Evolutionary conservation across 164 flowering plant species (phyloP).

Genomic region (Malania oleifera): DNA sequence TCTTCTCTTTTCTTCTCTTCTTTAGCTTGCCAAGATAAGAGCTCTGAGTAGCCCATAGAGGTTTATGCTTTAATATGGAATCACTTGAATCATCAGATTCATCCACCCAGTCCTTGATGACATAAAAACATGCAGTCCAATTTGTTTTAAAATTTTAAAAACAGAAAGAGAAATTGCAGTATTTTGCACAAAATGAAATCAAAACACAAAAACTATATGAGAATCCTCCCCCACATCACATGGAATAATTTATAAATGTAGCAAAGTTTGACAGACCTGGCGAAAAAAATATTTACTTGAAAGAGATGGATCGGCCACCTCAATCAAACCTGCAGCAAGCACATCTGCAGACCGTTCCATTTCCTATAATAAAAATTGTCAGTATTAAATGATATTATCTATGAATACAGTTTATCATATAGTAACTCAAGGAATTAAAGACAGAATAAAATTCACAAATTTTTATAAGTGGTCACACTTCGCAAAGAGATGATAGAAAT

Average conservation of each 20-base stretch:
- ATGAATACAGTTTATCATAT: neutral
- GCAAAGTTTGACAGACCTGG: conserved; percentile 52
- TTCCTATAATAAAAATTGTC: conserved; percentile 49
- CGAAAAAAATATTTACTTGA: conserved; percentile 81
- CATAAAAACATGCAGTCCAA: conserved; percentile 4
- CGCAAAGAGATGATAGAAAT: no score
- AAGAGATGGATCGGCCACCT: conserved; percentile 86
- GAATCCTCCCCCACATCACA: neutral
- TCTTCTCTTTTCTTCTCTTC: conserved; percentile 39
- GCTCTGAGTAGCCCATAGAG: conserved; percentile 74
- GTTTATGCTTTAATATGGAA: conserved; percentile 85
- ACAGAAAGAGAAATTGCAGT: neutral
- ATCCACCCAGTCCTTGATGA: conserved; percentile 72
- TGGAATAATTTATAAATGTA: neutral
- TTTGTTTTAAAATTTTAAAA: neutral
- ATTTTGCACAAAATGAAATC: neutral
- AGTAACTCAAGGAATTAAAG: neutral
- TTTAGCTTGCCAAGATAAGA: conserved; percentile 47
- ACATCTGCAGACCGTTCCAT: conserved; percentile 98
- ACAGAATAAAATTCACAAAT: no score
- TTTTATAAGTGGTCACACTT: no score
- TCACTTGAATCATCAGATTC: conserved; percentile 66
- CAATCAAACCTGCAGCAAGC: conserved; percentile 96
- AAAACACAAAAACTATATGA: neutral
- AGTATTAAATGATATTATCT: neutral